Evolutionary conservation across 2,329 filamentous ascomycete genomes (phyloP).

Genomic region (Cladosporium velox): DNA sequence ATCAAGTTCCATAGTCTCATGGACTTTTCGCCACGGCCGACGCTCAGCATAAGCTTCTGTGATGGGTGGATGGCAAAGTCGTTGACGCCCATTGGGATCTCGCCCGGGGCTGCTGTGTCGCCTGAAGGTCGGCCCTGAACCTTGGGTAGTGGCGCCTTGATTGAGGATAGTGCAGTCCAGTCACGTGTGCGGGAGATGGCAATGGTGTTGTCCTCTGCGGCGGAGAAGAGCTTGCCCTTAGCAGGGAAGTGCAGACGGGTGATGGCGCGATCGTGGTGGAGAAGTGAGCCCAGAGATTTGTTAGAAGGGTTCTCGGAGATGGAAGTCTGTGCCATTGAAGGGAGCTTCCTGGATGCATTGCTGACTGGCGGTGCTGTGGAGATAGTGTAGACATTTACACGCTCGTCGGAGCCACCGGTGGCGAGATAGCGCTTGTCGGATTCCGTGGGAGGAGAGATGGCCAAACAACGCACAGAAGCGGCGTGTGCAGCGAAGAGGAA

Average conservation of each 20-base stretch:
- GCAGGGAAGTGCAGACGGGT: constrained; percentile 81
- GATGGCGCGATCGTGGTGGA: constrained; percentile 83
- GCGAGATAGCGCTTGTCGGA: constrained; percentile 83
- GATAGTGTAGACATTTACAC: constrained; percentile 91
- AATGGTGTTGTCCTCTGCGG: constrained; percentile 87
- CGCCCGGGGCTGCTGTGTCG: constrained; percentile 81
- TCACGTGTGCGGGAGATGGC: constrained; percentile 84
- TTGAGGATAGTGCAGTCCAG: constrained; percentile 82
- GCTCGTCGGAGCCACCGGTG: constrained; percentile 88
- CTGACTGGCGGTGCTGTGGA: constrained; percentile 60
- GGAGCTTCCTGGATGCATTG: constrained; percentile 57
- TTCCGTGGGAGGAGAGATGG: constrained; percentile 64
- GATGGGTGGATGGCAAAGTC: constrained; percentile 94
- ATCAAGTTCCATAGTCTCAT: constrained; percentile 97
- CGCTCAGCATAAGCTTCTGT: constrained; percentile 94
- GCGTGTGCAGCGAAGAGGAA: constrained; percentile 95
- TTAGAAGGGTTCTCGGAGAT: constrained; percentile 85
- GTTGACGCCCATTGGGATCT: constrained; percentile 84
- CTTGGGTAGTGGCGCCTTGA: constrained; percentile 87
- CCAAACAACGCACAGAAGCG: constrained; percentile 85
- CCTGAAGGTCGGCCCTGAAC: constrained; percentile 78
- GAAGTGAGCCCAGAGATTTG: constrained; percentile 79
- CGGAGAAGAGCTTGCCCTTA: constrained; percentile 82
- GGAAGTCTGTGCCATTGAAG: constrained; percentile 67
- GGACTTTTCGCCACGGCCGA: constrained; percentile 83